Percentiles rank a stretch among this genome's conserved stretches.
Conservation (phyloP, 2,329 filamentous ascomycete genomes). For the Mycosphaerella sp. region DNA sequence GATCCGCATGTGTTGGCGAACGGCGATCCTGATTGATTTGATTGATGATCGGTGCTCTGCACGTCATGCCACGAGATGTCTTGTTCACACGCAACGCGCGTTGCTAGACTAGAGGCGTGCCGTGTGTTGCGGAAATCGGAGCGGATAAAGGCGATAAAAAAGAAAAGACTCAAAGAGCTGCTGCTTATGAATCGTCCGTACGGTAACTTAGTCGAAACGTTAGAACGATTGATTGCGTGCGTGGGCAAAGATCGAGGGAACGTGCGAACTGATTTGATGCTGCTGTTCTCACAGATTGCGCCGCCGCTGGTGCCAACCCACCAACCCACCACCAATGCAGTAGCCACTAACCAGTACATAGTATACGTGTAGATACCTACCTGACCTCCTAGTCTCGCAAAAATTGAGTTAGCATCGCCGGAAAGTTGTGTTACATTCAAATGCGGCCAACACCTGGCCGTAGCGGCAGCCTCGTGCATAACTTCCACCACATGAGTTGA, state of each 20-base stretch:
- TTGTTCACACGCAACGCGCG: neutral
- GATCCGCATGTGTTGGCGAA: neutral
- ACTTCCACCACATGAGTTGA: slow-evolving; percentile 1
- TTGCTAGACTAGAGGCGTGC: neutral
- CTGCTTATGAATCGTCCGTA: neutral
- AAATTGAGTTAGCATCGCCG: too few relatives aligned
- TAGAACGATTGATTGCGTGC: neutral
- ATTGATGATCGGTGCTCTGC: neutral
- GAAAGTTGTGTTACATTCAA: neutral
- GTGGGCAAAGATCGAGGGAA: neutral
- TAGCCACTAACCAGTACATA: too few relatives aligned
- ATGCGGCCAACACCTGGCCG: slow-evolving; percentile 1
- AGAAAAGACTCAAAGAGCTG: neutral
- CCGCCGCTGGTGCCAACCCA: neutral
- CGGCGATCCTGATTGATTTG: too few relatives aligned
- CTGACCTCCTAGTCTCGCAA: too few relatives aligned
- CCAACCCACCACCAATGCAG: too few relatives aligned
- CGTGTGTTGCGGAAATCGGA: neutral
- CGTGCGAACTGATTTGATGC: neutral
- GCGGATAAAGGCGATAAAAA: neutral
- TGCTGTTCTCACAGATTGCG: neutral
- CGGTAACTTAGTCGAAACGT: too few relatives aligned
- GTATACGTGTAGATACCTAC: too few relatives aligned
- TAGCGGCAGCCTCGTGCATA: neutral
- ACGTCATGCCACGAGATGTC: neutral